These are phyloP conservation scores for Podospora didyma DNA, from an alignment of 495 filamentous ascomycete genomes.

Conservation along the genomic window DNA sequence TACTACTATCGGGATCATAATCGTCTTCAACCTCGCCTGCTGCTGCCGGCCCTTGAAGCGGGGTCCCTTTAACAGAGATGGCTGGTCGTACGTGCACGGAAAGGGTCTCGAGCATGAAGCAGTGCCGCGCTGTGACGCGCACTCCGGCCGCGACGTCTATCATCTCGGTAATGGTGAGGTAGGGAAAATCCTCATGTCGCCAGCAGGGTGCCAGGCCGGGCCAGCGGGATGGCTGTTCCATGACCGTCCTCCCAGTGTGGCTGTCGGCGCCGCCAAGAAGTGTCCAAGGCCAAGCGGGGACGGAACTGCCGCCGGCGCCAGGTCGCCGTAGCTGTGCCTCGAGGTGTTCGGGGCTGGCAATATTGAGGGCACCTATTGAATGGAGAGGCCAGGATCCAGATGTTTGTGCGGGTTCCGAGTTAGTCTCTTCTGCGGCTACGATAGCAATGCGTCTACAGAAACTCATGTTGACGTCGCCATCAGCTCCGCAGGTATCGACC, in stretches of 20 bases:
- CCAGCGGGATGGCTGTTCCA: neutral
- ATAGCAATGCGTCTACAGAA: slow-evolving; percentile 33
- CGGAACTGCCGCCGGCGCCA: neutral
- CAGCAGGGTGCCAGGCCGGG: slow-evolving; percentile 44
- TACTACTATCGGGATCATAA: neutral
- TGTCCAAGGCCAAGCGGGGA: neutral
- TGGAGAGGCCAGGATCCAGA: neutral
- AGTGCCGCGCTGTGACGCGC: slow-evolving; percentile 51
- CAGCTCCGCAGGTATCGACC: slow-evolving; percentile 44
- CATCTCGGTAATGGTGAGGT: slow-evolving; percentile 53
- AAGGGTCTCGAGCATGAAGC: slow-evolving; percentile 43
- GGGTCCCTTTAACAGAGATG: slow-evolving; percentile 16
- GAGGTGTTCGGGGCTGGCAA: neutral
- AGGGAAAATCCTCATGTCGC: slow-evolving; percentile 52
- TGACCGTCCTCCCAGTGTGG: neutral
- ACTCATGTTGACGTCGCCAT: slow-evolving; percentile 43
- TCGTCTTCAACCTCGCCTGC: neutral
- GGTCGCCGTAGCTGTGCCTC: neutral
- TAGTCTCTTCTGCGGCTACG: neutral
- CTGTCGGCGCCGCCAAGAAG: neutral
- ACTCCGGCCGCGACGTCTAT: slow-evolving; percentile 51
- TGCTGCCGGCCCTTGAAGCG: neutral
- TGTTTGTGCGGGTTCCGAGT: neutral
- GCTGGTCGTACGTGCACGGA: slow-evolving; percentile 25
- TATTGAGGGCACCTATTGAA: neutral